Evolutionary conservation across 1,284 basidiomycete species (phyloP), one percentile per base, ranked within the genome.

Genomic region (Athelia psychrophila): DNA sequence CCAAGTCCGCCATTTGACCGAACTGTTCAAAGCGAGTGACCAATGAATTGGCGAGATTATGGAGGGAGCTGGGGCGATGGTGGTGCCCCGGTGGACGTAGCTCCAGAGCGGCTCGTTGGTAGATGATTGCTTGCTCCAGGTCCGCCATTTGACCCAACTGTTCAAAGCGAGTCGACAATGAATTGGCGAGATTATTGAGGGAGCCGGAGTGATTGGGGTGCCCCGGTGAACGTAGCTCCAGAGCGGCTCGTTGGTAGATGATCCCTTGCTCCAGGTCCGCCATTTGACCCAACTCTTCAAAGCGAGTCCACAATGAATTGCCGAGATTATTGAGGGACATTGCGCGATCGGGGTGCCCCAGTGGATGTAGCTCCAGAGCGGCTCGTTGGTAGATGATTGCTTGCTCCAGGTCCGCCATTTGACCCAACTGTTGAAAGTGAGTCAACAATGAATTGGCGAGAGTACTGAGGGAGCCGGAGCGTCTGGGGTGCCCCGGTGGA

Each of bases 71-170:
- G n/a, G 53, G 51, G 22, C 50, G 57, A 48, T 65, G 56, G 19
- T 48, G 24, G 42, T 66, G 57, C 24, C 13, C 30, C 19, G 20
- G 45, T 4, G 58, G 54, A 5, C 56, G 42, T 22, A 68, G 35
- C 42, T 65, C 64, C 10, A 68, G 55, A 8, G 54, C 61, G 30
- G 61, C 63, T 16, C 58, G 64, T 27, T 47, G 57, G 50, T 55
- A 58, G 3, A 60, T 56, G 16, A 68, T 60, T 3, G 63, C 62
- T 33, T 49, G 57, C 18, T 58, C 27, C 27, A 30, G 13, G 27
- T 30, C 27, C 13, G 27, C 27, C 5, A 30, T 30, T 30, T 54
- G 13, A 52, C 27, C 27, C 27, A 30, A 30, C 13, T 13, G 27
- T 5, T 13, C 27, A 30, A 30, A 30, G 27, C 27, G 27, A 30